Base-by-base conservation (phyloP, 768 basidiomycete genomes). In the Tricholoma sp. region DNA sequence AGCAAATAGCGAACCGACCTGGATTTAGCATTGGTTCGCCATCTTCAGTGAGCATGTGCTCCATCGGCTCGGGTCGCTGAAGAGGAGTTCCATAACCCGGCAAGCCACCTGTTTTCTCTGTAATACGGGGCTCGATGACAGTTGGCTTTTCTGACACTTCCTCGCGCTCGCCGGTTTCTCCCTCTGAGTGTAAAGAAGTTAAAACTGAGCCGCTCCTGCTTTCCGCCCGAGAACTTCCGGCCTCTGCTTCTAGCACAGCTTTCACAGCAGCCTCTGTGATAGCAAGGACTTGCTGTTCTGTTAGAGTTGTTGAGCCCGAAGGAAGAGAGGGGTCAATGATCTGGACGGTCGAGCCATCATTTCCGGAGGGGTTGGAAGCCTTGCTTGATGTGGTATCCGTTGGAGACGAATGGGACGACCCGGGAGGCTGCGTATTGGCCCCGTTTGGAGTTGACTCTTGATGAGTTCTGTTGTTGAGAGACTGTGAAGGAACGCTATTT, bases 21-120 rank as follows among this genome's bases (percentile, higher is more conserved):
- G 85, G 82, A 67, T 84, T 83, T 60, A 87, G 68, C 82, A 86
- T 86, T 5, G 83, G 79, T 62, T 81, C 82, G 8, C 81, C 83
- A 63, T 86, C 84, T 63, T 84, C 83, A 1, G 81, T 84, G 13
- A 84, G 70, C 60, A 84, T 79, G 59, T 80, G 76, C 57, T 80
- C 80, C 76, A 79, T 77, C 13, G 75, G 73, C 41, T 72, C 74
- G 11, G 77, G 72, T 32, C 71, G 72, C 12, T 70, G 68, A 54
- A 75, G 59, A 9, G 65, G 63, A 17, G 72, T 47, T 52, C 70
- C 73, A 48, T 74, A 72, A 37, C 59, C 65, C 56, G 65, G 63
- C 55, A 69, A 50, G 11, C 37, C 47, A 53, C 55, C 52, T 29
- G n/a, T n/a, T 17, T 57, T 55, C 3, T 56, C 57, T 20, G 45